A percentile compares a stretch with the other conserved stretches of the same genome.
These are phyloP conservation scores for Cryphonectria naterciae DNA, from an alignment of 2,329 filamentous ascomycete species.

Conservation along the genomic window DNA sequence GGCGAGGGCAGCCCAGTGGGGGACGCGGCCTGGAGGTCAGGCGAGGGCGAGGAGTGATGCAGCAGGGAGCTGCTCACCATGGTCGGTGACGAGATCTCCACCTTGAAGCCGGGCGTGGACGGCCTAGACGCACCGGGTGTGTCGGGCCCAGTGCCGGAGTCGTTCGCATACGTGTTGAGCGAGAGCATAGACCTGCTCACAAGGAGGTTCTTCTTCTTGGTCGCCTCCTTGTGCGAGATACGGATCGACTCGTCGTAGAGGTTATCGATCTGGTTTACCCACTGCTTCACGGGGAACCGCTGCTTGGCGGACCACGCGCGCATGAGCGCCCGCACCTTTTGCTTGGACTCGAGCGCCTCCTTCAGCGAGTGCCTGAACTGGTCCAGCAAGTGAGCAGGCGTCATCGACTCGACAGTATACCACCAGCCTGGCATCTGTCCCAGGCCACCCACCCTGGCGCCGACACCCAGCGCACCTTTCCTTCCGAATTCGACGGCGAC, in stretches of 20 bases:
- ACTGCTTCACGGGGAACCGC: slow-evolving; percentile 68
- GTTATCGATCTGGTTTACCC: slow-evolving; percentile 66
- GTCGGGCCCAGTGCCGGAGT: slow-evolving; percentile 28
- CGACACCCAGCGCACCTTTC: slow-evolving; percentile 68
- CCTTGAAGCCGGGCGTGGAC: slow-evolving; percentile 24
- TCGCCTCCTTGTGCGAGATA: slow-evolving; percentile 42
- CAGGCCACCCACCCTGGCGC: slow-evolving; percentile 65
- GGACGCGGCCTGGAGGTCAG: slow-evolving; percentile 22
- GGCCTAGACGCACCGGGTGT: slow-evolving; percentile 24
- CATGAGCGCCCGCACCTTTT: slow-evolving; percentile 62
- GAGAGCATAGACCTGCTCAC: slow-evolving; percentile 32
- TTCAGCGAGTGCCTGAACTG: slow-evolving; percentile 68
- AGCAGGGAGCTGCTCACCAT: slow-evolving; percentile 31
- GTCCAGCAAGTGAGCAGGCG: slow-evolving; percentile 62
- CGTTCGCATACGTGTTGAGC: slow-evolving; percentile 30
- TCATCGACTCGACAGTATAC: slow-evolving; percentile 69
- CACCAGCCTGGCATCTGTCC: slow-evolving; percentile 73
- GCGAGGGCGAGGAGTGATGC: slow-evolving; percentile 30
- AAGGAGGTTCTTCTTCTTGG: slow-evolving; percentile 32
- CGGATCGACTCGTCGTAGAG: slow-evolving; percentile 63
- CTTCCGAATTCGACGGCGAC: slow-evolving; percentile 71
- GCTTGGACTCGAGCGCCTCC: slow-evolving; percentile 59
- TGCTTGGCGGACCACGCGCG: slow-evolving; percentile 66
- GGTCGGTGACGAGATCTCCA: slow-evolving; percentile 28
- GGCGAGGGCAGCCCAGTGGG: slow-evolving; percentile 14